Evolutionary conservation across 371 early-diverging fungal genomes (phyloP), one percentile per base, ranked within the genome.

Genomic region (Apophysomyces trapeziformis): DNA sequence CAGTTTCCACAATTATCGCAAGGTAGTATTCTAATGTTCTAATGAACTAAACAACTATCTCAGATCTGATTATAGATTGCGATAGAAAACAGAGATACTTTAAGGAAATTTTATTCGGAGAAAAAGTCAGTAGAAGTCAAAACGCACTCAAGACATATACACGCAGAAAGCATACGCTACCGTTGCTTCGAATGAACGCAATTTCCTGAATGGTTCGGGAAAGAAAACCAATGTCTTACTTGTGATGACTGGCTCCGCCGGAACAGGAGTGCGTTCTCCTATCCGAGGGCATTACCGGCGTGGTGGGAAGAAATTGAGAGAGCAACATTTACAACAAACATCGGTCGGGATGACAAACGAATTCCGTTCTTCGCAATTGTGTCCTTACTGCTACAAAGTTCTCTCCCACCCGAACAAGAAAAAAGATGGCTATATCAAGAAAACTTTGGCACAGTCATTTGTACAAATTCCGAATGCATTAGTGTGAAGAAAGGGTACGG

Each of bases 351-450:
- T 46, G n/a, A 46, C 16, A 14, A n/a, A 46, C n/a, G 16, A 46
- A 46, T 46, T 46, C n/a, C 46, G 46, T n/a, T 46, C 46, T 46
- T 46, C 46, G 1, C 46, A 16, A 46, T n/a, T 46, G n/a, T 46
- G 46, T 46, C 46, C 46, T 9, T 46, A 46, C n/a, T 46, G 46
- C n/a, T 46, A 46, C n/a, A 2, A 46, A 46, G n/a, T n/a, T 14
- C 14, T 46, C 46, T 14, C 13, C n/a, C 46, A 46, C n/a, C 46
- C 4, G n/a, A 46, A 9, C 46, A 46, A 46, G 46, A 46, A 46
- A n/a, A 46, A 46, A 46, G 46, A 46, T 46, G 41, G 41, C 12
- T 12, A 12, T 12, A 41, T 7, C 7, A 41, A 9, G 41, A 41
- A 41, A 41, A 41, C 12, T 41, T 9, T 12, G 41, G 41, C 12